Base-by-base conservation (phyloP, 805 yeast genomes). In the Suhomyces kilbournensis region DNA sequence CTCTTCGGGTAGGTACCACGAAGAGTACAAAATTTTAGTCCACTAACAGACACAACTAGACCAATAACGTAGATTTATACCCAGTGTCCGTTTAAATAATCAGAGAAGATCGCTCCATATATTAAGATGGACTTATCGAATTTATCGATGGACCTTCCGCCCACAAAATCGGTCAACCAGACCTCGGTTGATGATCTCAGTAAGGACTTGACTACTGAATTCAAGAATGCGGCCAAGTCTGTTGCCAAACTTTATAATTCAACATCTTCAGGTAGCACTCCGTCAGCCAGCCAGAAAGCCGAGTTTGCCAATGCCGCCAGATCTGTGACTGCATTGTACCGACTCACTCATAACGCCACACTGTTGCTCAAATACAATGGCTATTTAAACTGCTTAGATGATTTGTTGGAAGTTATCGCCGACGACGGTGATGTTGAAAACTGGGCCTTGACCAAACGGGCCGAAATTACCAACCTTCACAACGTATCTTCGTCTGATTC, bases 201-300 rank as follows among this genome's bases (percentile, higher is more conserved):
- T 53, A 70, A 67, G 43, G 86, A 85, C 45, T 71, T 86, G 26
- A 76, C 83, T 0, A 67, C 71, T n/a, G 86, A 85, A 61, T 86
- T 86, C 69, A 85, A 83, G 64, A 76, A 75, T 51, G 91, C 91
- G 6, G 91, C 91, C 25, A 79, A 84, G 51, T 78, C 88, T 6
- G 88, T 86, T 25, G 86, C 91, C 14, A 79, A 70, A n/a, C 60
- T 75, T 12, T 74, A 73, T 55, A 71, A 71, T 56, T 56, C 63
- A n/a, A 56, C 66, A 12, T 49, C 50, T 12, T 51, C 60, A 7
- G 56, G 53, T 10, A 53, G 44, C 28, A 46, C 46, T 12, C 47
- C 59, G 4, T 48, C 56, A 8, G 25, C 51, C 20, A 47, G 46
- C 22, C 59, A 56, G 22, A 68, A 68, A 54, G 44, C 57, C 5